Evolutionary conservation across 345 rosid species (phyloP).

Genomic region (Rhizophora apiculata): DNA sequence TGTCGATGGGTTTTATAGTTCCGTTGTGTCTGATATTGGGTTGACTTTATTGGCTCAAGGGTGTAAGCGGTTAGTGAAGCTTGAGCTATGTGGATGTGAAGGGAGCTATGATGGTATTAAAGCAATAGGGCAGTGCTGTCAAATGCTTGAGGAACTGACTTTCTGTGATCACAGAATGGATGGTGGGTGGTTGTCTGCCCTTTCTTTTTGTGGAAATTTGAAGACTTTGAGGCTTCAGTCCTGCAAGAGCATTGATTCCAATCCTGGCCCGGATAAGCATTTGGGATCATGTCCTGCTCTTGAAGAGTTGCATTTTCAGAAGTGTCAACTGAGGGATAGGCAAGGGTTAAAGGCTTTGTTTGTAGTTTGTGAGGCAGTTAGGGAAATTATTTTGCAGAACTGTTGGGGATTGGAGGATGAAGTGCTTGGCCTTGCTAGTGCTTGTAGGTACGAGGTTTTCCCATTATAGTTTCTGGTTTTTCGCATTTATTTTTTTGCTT

Average conservation of each 20-base stretch:
- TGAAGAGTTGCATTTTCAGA: constrained; percentile 71
- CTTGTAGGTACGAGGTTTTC: constrained; percentile 58
- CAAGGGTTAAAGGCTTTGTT: constrained; percentile 58
- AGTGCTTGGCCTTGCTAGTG: constrained; percentile 48
- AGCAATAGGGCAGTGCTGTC: constrained; percentile 91
- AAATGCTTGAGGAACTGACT: constrained; percentile 88
- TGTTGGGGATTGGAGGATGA: constrained; percentile 95
- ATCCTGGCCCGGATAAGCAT: constrained; percentile 65
- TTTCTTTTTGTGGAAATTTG: constrained; percentile 77
- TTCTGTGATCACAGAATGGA: constrained; percentile 88
- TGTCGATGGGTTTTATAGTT: constrained; percentile 59
- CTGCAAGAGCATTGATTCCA: constrained; percentile 66
- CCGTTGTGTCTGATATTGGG: constrained; percentile 81
- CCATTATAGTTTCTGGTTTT: constrained; percentile 8
- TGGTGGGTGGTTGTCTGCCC: constrained; percentile 84
- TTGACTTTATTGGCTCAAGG: constrained; percentile 89
- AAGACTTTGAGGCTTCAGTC: constrained; percentile 73
- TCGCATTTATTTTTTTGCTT: background rate
- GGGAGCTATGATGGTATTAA: constrained; percentile 95
- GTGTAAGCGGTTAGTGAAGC: constrained; percentile 82
- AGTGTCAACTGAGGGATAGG: constrained; percentile 74
- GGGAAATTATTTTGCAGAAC: constrained; percentile 69
- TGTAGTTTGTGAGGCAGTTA: constrained; percentile 60
- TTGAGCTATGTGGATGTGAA: constrained; percentile 80
- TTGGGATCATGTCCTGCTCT: constrained; percentile 74